These are phyloP conservation scores for Orbilia brochopaga DNA, from an alignment of 2,329 filamentous ascomycete genomes.

Conservation along the genomic window DNA sequence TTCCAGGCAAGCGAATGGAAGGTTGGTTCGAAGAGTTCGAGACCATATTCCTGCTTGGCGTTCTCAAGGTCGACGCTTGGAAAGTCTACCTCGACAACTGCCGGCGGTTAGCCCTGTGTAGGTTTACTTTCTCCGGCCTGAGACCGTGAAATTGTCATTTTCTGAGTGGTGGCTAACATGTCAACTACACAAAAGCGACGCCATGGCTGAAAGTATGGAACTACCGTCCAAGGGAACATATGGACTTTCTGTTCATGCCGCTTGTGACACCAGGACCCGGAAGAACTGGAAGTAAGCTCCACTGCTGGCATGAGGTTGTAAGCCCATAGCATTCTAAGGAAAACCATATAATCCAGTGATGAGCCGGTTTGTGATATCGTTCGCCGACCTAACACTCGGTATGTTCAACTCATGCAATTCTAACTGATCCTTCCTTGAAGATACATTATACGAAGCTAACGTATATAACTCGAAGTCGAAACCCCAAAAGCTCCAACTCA, in stretches of 20 bases:
- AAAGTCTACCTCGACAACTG: constrained; percentile 44
- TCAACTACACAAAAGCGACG: constrained; percentile 12
- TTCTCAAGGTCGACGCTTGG: constrained; percentile 38
- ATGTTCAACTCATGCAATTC: background rate
- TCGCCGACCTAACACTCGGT: constrained; percentile 37
- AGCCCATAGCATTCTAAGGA: background rate
- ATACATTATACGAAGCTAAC: background rate
- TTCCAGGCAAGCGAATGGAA: constrained; percentile 25
- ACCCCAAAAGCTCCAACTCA: constrained; percentile 12
- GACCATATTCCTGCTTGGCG: constrained; percentile 31
- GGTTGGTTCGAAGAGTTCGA: constrained; percentile 45
- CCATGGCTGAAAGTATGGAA: constrained; percentile 49
- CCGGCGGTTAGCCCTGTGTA: constrained; percentile 24
- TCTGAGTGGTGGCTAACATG: background rate
- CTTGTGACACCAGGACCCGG: constrained; percentile 21
- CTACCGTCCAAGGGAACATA: constrained; percentile 39
- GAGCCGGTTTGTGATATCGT: constrained; percentile 46
- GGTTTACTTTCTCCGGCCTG: background rate
- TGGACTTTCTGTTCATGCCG: constrained; percentile 47
- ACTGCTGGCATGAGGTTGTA: background rate
- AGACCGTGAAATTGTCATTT: background rate
- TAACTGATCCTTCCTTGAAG: background rate
- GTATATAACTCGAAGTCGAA: constrained; percentile 14
- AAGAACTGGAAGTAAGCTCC: constrained; percentile 28
- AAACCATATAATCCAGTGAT: constrained; percentile 20